Percentiles rank a stretch among this genome's conserved stretches.
These are phyloP conservation scores for Euptelea pleiosperma DNA, from an alignment of 164 flowering plant genomes.

Conservation along the genomic window DNA sequence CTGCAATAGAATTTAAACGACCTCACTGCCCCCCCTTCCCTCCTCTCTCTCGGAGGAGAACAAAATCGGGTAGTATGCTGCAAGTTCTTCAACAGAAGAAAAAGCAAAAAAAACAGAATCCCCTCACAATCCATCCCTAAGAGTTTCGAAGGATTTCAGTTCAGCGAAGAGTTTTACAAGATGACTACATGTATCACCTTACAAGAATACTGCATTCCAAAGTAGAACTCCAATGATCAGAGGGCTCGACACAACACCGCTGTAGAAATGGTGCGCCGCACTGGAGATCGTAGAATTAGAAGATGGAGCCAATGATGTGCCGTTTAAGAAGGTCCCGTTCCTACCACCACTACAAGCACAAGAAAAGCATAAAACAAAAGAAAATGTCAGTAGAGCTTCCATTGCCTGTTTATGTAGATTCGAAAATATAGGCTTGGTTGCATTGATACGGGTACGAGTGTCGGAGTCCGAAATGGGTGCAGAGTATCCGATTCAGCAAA, in stretches of 20 bases:
- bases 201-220: constrained; percentile 37
- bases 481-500: background rate
- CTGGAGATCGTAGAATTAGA: constrained; percentile 48
- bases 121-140: constrained; percentile 8
- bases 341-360: constrained; percentile 41
- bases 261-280: constrained; percentile 19
- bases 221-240: constrained; percentile 28
- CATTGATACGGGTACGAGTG: too few species aligned
- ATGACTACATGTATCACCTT: background rate
- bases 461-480: too few species aligned
- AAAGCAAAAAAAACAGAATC: too few species aligned
- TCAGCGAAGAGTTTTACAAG: background rate
- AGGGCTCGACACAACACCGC: constrained; percentile 15
- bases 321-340: constrained; percentile 49
- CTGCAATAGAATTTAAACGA: background rate
- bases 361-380: background rate
- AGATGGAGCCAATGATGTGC: constrained; percentile 63
- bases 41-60: constrained; percentile 13
- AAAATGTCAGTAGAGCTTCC: background rate
- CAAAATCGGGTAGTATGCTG: constrained; percentile 47
- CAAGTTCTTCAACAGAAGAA: constrained; percentile 4
- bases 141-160: constrained; percentile 3
- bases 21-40: constrained; percentile 15
- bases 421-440: too few species aligned
- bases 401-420: too few species aligned